These are phyloP conservation scores for Lathyrus tuberosus DNA, from an alignment of 306 rosid genomes.

Conservation along the genomic window DNA sequence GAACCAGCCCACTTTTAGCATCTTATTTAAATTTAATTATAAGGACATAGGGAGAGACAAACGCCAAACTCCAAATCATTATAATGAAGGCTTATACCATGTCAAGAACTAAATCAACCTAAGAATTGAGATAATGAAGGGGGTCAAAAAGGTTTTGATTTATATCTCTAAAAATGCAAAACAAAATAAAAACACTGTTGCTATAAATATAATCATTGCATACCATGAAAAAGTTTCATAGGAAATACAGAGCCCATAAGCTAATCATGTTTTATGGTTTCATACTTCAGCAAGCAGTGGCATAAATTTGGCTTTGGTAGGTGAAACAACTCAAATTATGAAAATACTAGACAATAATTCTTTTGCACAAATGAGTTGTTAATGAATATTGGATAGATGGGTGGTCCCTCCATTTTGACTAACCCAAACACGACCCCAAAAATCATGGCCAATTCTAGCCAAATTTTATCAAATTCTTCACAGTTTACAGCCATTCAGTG, in stretches of 20 bases:
- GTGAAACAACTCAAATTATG: slow-evolving; percentile 2
- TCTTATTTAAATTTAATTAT: too few relatives aligned
- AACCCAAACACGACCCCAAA: neutral
- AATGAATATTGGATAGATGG: neutral
- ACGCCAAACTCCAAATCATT: too few relatives aligned
- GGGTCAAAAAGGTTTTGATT: neutral
- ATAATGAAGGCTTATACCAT: neutral
- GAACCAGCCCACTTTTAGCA: neutral
- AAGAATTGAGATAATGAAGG: neutral
- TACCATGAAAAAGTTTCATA: neutral
- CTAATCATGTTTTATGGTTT: neutral
- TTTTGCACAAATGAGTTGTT: neutral
- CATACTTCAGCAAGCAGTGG: slow-evolving; percentile 6
- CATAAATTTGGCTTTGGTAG: slow-evolving; percentile 19
- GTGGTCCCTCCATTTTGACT: slow-evolving; percentile 12
- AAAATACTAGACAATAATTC: neutral
- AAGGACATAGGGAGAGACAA: too few relatives aligned
- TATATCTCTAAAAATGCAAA: neutral
- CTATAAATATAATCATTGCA: neutral
- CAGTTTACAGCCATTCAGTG: slow-evolving; percentile 14
- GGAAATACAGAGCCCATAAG: neutral
- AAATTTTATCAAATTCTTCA: neutral
- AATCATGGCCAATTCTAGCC: neutral
- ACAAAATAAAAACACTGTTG: neutral
- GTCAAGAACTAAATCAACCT: slow-evolving; percentile 13